A percentile compares a stretch with the other conserved stretches of the same genome.
These are phyloP conservation scores for Sergeia podlipaevii DNA, from an alignment of 208 protist species.

Conservation along the genomic window DNA sequence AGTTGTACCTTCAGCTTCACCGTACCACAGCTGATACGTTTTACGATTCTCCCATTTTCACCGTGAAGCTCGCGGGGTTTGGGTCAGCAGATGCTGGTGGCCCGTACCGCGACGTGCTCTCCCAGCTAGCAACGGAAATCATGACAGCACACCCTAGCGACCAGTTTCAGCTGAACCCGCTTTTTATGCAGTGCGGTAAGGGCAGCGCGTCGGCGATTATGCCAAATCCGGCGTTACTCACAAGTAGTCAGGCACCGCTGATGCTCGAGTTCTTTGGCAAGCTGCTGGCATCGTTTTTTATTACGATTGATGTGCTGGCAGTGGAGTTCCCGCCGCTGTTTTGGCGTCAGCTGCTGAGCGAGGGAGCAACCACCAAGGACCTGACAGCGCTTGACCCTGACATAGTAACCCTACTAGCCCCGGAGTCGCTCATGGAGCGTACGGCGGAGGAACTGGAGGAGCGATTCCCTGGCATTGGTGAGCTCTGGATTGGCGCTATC, in stretches of 20 bases:
- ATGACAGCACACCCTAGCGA: constrained; percentile 81
- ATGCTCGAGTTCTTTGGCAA: constrained; percentile 94
- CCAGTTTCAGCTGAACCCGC: constrained; percentile 82
- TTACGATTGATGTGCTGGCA: constrained; percentile 84
- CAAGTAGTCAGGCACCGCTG: constrained; percentile 59
- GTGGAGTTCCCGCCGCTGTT: constrained; percentile 92
- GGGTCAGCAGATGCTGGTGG: constrained; percentile 89
- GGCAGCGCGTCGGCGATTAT: constrained; percentile 56
- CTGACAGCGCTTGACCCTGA: constrained; percentile 57
- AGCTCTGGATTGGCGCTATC: constrained; percentile 38
- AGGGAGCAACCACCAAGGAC: constrained; percentile 52
- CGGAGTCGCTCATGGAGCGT: constrained; percentile 58
- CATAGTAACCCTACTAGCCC: constrained; percentile 45
- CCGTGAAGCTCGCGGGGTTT: constrained; percentile 86
- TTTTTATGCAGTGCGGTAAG: constrained; percentile 79
- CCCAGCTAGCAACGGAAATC: constrained; percentile 85
- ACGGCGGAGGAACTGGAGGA: constrained; percentile 80
- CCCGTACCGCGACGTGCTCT: constrained; percentile 89
- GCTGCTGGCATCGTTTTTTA: constrained; percentile 92
- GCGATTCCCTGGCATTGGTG: constrained; percentile 65
- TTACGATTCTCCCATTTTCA: constrained; percentile 85
- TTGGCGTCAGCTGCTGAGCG: constrained; percentile 90
- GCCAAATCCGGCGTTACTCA: constrained; percentile 55
- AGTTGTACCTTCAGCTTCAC: constrained; percentile 85
- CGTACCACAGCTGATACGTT: constrained; percentile 60